Percentiles rank a stretch among this genome's conserved stretches.
Conservation (phyloP, 23 red algal genomes). For the Gracilaria domingensis region DNA sequence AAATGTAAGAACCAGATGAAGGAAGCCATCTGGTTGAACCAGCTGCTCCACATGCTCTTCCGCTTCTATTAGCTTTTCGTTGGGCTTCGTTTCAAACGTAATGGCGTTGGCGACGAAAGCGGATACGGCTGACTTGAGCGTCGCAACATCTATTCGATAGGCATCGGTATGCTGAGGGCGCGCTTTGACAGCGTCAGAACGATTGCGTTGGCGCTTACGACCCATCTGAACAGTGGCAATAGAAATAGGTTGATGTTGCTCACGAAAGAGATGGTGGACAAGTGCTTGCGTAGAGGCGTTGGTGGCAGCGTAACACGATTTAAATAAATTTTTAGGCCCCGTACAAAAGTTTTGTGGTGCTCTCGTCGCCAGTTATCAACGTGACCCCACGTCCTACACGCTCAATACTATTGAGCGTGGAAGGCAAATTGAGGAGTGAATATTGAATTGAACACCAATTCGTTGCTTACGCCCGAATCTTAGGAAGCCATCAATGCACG, state of each 20-base stretch:
- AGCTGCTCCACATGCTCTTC: neutral
- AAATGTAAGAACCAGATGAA: slow-evolving; percentile 41
- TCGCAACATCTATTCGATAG: neutral
- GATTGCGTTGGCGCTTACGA: neutral
- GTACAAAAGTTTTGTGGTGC: too few relatives aligned
- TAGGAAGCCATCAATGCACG: too few relatives aligned
- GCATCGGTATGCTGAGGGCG: neutral
- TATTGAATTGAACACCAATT: too few relatives aligned
- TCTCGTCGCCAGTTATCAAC: too few relatives aligned
- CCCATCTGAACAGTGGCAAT: neutral
- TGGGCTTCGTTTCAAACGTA: slow-evolving; percentile 12
- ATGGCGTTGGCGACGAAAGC: slow-evolving; percentile 11
- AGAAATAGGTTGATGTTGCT: neutral
- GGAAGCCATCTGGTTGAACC: neutral
- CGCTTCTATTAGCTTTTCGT: neutral
- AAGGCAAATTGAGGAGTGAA: too few relatives aligned
- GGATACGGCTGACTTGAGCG: slow-evolving; percentile 24
- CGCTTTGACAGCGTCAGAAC: neutral
- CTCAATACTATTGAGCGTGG: too few relatives aligned
- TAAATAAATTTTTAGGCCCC: too few relatives aligned
- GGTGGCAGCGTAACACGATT: too few relatives aligned
- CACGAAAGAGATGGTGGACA: neutral
- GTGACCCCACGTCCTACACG: too few relatives aligned
- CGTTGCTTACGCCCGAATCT: too few relatives aligned
- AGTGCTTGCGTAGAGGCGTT: neutral